phyloP scores from a whole-genome alignment of 192 early-diverging fungal species.

The Entrophospora sp. region DNA sequence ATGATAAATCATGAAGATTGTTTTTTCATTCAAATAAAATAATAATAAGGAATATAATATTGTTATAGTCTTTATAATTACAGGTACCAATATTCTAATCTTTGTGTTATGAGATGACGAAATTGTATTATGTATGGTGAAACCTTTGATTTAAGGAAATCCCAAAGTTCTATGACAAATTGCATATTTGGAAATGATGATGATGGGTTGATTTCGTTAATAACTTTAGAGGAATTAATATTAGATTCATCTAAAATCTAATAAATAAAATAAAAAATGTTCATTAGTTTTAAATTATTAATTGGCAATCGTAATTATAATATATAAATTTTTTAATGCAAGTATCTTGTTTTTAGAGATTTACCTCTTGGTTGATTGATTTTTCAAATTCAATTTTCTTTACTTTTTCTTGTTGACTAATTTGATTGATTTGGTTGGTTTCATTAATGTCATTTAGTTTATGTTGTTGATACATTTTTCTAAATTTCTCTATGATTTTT shows the following conservation, averaged over 20 bases:
- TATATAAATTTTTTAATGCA: too few relatives aligned
- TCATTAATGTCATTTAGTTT: slow-evolving; percentile 17
- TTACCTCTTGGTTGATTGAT: too few relatives aligned
- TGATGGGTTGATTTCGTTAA: background rate
- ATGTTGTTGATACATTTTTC: slow-evolving; percentile 60
- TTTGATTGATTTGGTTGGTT: background rate
- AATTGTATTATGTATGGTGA: background rate
- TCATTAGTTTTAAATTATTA: background rate
- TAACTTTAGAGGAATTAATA: too few relatives aligned
- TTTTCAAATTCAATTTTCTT: too few relatives aligned
- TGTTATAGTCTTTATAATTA: too few relatives aligned
- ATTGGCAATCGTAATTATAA: background rate
- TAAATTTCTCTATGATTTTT: slow-evolving; percentile 70
- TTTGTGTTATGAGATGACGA: background rate
- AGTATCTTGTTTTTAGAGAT: too few relatives aligned
- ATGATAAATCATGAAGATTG: too few relatives aligned
- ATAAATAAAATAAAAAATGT: too few relatives aligned
- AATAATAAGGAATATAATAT: too few relatives aligned
- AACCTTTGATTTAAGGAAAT: background rate
- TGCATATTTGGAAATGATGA: background rate
- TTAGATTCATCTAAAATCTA: too few relatives aligned
- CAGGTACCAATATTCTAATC: background rate
- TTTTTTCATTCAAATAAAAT: too few relatives aligned
- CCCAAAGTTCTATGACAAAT: background rate
- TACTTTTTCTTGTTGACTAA: background rate